Base-by-base conservation (phyloP, 345 rosid species). In the Populus ilicifolia region DNA sequence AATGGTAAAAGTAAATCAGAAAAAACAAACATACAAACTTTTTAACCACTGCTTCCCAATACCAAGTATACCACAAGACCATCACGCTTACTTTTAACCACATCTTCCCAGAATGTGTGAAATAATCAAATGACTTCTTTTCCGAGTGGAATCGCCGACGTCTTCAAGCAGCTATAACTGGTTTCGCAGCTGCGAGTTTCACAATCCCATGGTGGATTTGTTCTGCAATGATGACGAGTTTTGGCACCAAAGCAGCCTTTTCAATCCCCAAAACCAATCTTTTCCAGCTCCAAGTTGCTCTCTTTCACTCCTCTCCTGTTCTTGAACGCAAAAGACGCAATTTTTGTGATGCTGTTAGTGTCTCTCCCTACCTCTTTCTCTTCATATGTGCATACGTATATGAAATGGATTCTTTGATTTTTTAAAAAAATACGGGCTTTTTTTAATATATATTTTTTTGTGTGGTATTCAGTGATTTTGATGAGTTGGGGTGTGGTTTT, bases 251-350 rank as follows among this genome's bases (percentile, higher is more conserved):
- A 79, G 84, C 89, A 56, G 85, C 89, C 67, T 70, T 85, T 83
- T 83, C 69, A 25, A 82, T 77, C 43, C 83, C 84, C 8, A 85
- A 85, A 41, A 82, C 70, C 84, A 73, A 76, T 27, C n/a, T 68
- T 29, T 74, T 79, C 71, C 79, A 75, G 48, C 81, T 70, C 62
- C 83, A 79, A 69, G 25, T 76, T 64, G 80, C 87, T 61, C 78
- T 88, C 43, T 89, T 92, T 50, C 97, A 92, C 79, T 86, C 93
- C 25, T 87, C 94, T 5, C 87, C 91, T 2, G 86, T 89, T 56
- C 86, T 92, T 54, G 90, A 92, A 84, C 83, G 92, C 83, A 88
- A 84, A 86, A 85, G 87, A 38, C 86, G 86, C 78, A 78, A 62
- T 29, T 48, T 62, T 52, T 83, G 86, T 83, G 79, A 86, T 52